These are phyloP conservation scores for Pseudogymnoascus sp. DNA, from an alignment of 2,329 filamentous ascomycete species.

Conservation along the genomic window DNA sequence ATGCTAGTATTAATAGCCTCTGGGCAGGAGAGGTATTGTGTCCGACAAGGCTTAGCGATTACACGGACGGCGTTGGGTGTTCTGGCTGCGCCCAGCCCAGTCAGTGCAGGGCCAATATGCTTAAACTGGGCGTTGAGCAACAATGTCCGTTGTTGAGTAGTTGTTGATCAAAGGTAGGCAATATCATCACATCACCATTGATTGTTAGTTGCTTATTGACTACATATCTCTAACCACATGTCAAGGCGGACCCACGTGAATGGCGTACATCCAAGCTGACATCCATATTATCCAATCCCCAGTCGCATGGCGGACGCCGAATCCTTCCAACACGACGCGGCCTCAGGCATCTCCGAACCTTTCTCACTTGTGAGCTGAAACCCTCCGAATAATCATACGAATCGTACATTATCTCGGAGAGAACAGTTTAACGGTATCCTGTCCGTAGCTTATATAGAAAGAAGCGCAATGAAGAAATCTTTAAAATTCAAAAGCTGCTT, in stretches of 20 bases:
- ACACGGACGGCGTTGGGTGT: neutral
- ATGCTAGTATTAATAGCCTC: neutral
- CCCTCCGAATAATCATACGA: neutral
- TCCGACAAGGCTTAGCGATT: neutral
- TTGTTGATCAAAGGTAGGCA: neutral
- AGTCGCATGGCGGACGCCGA: neutral
- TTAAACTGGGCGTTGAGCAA: neutral
- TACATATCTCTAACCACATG: neutral
- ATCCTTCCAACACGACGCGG: neutral
- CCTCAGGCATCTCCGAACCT: slow-evolving; percentile 1
- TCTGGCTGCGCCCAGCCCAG: neutral
- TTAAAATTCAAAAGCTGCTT: neutral
- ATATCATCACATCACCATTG: neutral
- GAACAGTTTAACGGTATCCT: too few relatives aligned
- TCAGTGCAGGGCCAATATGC: neutral
- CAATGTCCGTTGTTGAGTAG: neutral
- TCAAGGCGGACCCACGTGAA: neutral
- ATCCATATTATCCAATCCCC: neutral
- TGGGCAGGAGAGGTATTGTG: neutral
- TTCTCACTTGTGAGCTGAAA: neutral
- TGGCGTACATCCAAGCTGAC: neutral
- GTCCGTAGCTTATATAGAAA: neutral
- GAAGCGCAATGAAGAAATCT: neutral
- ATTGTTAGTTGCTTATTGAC: neutral
- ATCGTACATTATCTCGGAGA: neutral